Evolutionary conservation across 2,329 filamentous ascomycete genomes (phyloP).

Genomic region (Simplicillium sp.): DNA sequence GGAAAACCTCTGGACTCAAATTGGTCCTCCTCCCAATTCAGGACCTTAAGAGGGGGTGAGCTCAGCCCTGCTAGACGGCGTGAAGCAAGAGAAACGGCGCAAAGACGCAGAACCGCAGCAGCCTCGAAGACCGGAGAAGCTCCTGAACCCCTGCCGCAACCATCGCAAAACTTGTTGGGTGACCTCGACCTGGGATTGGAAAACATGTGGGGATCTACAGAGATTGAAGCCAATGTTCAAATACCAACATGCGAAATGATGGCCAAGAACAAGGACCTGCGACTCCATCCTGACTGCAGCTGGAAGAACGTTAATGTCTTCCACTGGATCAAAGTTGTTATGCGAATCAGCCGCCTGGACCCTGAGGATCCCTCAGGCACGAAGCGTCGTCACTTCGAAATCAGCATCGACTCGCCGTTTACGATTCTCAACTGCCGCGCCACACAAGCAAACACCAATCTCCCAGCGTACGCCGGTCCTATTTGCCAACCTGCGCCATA

Average conservation of each 20-base stretch:
- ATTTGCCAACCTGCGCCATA: slow-evolving; percentile 37
- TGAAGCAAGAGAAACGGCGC: slow-evolving; percentile 37
- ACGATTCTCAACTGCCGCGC: slow-evolving; percentile 88
- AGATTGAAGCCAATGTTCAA: slow-evolving; percentile 91
- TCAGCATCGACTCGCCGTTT: slow-evolving; percentile 92
- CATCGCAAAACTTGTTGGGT: slow-evolving; percentile 65
- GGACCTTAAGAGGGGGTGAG: slow-evolving; percentile 72
- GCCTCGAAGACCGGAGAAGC: slow-evolving; percentile 30
- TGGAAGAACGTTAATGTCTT: slow-evolving; percentile 91
- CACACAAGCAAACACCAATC: slow-evolving; percentile 79
- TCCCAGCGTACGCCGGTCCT: slow-evolving; percentile 63
- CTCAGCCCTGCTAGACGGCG: slow-evolving; percentile 42
- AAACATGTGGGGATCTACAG: slow-evolving; percentile 72
- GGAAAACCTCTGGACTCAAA: slow-evolving; percentile 65
- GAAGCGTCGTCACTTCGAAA: slow-evolving; percentile 85
- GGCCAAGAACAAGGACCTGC: slow-evolving; percentile 56
- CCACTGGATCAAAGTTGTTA: slow-evolving; percentile 96
- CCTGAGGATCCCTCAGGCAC: slow-evolving; percentile 59
- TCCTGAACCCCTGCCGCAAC: slow-evolving; percentile 35
- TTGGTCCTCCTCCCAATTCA: slow-evolving; percentile 67
- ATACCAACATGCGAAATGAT: slow-evolving; percentile 82
- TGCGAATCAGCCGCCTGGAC: slow-evolving; percentile 81
- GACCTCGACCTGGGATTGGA: slow-evolving; percentile 64
- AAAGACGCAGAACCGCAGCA: slow-evolving; percentile 43
- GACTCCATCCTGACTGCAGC: slow-evolving; percentile 81